Conservation (phyloP, 164 flowering plant species). For the Chloranthus sessilifolius region DNA sequence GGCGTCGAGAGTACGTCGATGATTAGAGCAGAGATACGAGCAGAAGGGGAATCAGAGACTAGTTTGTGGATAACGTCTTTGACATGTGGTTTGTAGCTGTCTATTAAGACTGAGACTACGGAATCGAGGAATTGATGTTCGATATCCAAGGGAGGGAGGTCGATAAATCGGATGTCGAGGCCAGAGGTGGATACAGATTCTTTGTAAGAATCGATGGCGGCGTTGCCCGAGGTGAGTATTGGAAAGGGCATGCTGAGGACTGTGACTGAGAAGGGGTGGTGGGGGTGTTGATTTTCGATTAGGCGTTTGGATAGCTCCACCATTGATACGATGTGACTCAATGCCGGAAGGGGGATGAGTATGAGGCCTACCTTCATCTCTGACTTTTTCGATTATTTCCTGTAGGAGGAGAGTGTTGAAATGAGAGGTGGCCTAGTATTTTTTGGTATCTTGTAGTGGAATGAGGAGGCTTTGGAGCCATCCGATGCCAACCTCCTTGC, state of each 20-base stretch:
- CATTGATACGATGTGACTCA: constrained; percentile 3
- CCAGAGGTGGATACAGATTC: constrained; percentile 3
- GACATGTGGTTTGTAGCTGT: background rate
- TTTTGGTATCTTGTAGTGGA: no score
- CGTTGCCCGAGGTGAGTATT: background rate
- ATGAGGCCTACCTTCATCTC: background rate
- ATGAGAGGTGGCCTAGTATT: no score
- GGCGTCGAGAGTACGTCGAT: constrained; percentile 8
- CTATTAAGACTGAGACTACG: background rate
- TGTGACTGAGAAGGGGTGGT: constrained; percentile 8
- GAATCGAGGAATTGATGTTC: background rate
- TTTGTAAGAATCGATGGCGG: background rate
- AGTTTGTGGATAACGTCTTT: background rate
- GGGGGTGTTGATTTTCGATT: background rate
- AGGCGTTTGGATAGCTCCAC: constrained; percentile 11
- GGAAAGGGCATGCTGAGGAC: constrained; percentile 3
- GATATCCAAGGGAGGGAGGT: constrained; percentile 1
- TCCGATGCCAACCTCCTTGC: no score
- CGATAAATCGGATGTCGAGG: constrained; percentile 4
- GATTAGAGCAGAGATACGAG: constrained; percentile 5
- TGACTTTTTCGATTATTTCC: no score
- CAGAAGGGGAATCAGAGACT: background rate
- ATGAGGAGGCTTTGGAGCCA: no score
- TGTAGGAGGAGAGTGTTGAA: no score
- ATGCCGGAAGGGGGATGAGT: constrained; percentile 1